Evolutionary conservation across 805 yeast genomes (phyloP).

Genomic region (Myxozyma melibiosi): DNA sequence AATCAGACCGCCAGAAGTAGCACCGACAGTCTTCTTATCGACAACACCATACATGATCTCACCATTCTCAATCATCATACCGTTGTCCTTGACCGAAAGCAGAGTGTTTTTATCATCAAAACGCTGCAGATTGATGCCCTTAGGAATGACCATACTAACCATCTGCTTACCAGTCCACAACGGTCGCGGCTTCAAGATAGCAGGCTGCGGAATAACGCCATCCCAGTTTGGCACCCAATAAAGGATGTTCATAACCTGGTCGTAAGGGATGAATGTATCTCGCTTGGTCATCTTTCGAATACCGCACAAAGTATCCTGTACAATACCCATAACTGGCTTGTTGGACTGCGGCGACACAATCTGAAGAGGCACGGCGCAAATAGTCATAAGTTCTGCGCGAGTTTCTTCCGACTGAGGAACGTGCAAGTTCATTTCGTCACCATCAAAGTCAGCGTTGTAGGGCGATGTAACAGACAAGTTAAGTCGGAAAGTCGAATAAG

Average conservation of each 20-base stretch:
- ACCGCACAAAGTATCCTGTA: conserved; percentile 98
- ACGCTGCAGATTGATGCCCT: conserved; percentile 92
- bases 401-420: conserved; percentile 99
- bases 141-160: conserved; percentile 88
- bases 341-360: conserved; percentile 98
- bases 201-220: conserved; percentile 96
- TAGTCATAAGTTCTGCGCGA: conserved; percentile 90
- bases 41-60: conserved; percentile 97
- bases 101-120: conserved; percentile 87
- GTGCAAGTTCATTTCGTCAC: conserved; percentile 99
- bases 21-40: conserved; percentile 97
- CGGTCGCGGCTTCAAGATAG: conserved; percentile 90
- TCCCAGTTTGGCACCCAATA: conserved; percentile 99
- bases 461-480: conserved; percentile 97
- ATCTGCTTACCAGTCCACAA: conserved; percentile 98
- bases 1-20: conserved; percentile 96
- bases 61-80: conserved; percentile 95
- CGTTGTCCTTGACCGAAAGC: conserved; percentile 85
- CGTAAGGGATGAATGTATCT: conserved; percentile 84
- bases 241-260: conserved; percentile 92
- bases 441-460: conserved; percentile 99
- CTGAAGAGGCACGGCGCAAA: conserved; percentile 96
- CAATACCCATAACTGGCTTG: conserved; percentile 99
- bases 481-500: conserved; percentile 95
- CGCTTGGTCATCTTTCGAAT: conserved; percentile 91